These are phyloP conservation scores for Penicillium macrosclerotiorum DNA, from an alignment of 495 filamentous ascomycete species.

Conservation along the genomic window DNA sequence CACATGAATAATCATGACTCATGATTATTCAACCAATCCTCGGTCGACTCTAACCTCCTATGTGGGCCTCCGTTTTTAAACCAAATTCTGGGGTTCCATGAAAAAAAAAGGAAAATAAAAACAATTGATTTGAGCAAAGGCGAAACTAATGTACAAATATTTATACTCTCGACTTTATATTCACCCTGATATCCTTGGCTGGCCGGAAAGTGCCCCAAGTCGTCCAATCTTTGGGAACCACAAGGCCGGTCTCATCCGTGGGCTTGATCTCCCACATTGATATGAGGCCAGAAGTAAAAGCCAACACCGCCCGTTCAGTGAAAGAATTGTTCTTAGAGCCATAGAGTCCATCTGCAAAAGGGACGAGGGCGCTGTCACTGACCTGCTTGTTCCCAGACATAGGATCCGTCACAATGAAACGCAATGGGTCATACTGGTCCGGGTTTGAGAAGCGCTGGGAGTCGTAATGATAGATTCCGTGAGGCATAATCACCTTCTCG, in stretches of 20 bases:
- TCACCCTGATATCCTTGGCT: slow-evolving; percentile 35
- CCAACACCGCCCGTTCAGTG: slow-evolving; percentile 48
- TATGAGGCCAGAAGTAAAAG: slow-evolving; percentile 47
- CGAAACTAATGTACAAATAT: too few relatives aligned
- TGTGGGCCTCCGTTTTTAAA: too few relatives aligned
- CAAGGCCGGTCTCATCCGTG: slow-evolving; percentile 22
- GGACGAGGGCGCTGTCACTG: slow-evolving; percentile 30
- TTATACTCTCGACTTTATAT: slow-evolving; percentile 32
- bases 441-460: slow-evolving; percentile 48
- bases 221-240: slow-evolving; percentile 30
- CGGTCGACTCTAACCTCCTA: too few relatives aligned
- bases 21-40: too few relatives aligned
- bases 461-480: slow-evolving; percentile 51
- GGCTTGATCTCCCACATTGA: slow-evolving; percentile 53
- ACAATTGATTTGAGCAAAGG: too few relatives aligned
- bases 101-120: too few relatives aligned
- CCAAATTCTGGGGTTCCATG: too few relatives aligned
- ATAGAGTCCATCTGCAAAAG: slow-evolving; percentile 45
- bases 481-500: slow-evolving; percentile 46
- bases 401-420: slow-evolving; percentile 46
- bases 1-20: too few relatives aligned
- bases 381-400: slow-evolving; percentile 29
- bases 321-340: slow-evolving; percentile 49
- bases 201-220: slow-evolving; percentile 40
- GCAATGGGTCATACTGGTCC: slow-evolving; percentile 48